These are phyloP conservation scores for Phaeosphaeria sp. DNA, from an alignment of 2,329 filamentous ascomycete species.

Conservation along the genomic window DNA sequence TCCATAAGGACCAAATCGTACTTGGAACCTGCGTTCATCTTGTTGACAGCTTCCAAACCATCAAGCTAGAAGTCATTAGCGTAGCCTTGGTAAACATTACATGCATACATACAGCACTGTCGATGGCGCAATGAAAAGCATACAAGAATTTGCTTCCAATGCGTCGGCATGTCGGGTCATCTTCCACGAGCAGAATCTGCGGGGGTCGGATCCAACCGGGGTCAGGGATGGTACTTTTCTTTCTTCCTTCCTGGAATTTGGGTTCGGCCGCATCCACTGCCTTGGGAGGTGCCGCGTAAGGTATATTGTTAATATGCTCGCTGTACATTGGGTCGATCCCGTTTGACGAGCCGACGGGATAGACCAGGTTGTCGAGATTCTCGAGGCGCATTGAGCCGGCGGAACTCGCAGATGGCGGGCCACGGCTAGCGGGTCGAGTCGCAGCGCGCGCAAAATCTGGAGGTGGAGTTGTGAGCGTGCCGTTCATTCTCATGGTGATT, in stretches of 20 bases:
- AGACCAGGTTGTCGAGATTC: conserved; percentile 77
- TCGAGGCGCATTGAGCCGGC: conserved; percentile 60
- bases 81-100: neutral
- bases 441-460: conserved; percentile 60
- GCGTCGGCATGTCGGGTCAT: conserved; percentile 70
- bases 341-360: conserved; percentile 87
- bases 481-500: conserved; percentile 61
- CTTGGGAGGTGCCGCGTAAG: conserved; percentile 78
- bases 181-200: conserved; percentile 88
- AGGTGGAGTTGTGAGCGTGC: conserved; percentile 63
- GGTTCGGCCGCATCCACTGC: conserved; percentile 58
- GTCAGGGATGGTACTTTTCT: conserved; percentile 67
- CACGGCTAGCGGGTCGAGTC: conserved; percentile 53
- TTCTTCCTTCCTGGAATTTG: conserved; percentile 60
- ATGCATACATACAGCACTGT: conserved; percentile 63
- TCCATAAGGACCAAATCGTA: conserved; percentile 67
- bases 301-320: conserved; percentile 93
- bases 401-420: conserved; percentile 56
- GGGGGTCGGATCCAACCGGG: conserved; percentile 73
- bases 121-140: conserved; percentile 68
- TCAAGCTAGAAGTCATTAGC: conserved; percentile 66
- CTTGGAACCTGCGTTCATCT: conserved; percentile 71
- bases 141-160: conserved; percentile 72
- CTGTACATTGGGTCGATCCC: conserved; percentile 95
- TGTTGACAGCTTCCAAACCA: conserved; percentile 88